Evolutionary conservation across 768 basidiomycete species (phyloP), one percentile per base, ranked within the genome.

Genomic region (Favolaschia claudopus): DNA sequence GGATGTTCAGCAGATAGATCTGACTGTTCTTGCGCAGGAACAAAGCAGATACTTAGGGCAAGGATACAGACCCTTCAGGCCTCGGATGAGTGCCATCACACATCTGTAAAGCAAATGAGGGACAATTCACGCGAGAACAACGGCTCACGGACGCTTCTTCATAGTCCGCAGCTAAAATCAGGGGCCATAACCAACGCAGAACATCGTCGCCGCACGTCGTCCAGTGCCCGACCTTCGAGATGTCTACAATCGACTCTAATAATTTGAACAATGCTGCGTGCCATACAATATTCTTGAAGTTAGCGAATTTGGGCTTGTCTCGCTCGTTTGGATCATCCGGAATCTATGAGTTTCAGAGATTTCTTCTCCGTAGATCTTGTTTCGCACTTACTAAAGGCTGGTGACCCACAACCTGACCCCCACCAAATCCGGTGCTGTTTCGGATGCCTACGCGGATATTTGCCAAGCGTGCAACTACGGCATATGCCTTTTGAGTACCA

Each of bases 401-500:
- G 54, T 52, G 63, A 1, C 65, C 67, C 9, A 69, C 67, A 17
- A 67, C 32, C n/a, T 56, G 59, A 12, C 67, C 63, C 1, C 67
- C 69, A 7, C 66, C 65, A 7, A 58, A n/a, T 10, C 43, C 32
- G 13, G 55, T 17, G 20, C 62, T 49, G 24, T 70, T 70, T 13
- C 48, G 19, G 8, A 70, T 36, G 5, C 52, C 36, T 1, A 27
- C 28, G 0, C 55, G 44, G 14, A 70, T 6, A 46, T 67, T 70
- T 4, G 55, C 60, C 13, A 57, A 33, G 2, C 63, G 22, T 2
- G 51, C 61, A n/a, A 70, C 10, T 4, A 68, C 55, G 2, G 63
- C 63, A 20, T 70, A 67, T 3, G 37, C 67, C 29, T 70, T 66
- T 25, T 55, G 48, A 1, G 38, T 55, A 2, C 65, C 58, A 46